phyloP scores from a whole-genome alignment of 23 red algal genomes.

The Gracilaria gracilis region DNA sequence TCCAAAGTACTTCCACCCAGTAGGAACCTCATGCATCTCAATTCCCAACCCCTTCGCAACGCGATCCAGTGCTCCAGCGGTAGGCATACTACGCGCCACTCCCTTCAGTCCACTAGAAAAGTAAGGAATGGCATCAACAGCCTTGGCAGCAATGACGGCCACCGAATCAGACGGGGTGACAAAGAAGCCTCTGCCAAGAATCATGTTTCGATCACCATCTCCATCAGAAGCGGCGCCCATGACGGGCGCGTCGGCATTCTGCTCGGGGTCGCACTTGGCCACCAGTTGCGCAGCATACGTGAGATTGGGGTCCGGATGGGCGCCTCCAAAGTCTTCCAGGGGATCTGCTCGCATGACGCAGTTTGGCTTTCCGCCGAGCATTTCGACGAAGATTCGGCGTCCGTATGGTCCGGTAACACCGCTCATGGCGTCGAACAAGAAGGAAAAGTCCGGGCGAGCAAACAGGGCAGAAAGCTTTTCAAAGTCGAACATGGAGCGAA shows the following conservation, averaged over 20 bases:
- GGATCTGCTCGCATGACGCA: conserved; percentile 77
- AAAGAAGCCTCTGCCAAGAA: conserved; percentile 93
- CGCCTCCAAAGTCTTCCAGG: conserved; percentile 95
- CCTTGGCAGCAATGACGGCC: conserved; percentile 89
- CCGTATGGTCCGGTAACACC: conserved; percentile 94
- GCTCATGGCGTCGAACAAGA: conserved; percentile 95
- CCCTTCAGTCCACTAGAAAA: conserved; percentile 80
- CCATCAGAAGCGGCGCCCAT: conserved; percentile 98
- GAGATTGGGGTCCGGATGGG: conserved; percentile 96
- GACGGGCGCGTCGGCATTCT: conserved; percentile 71
- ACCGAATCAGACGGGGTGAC: conserved; percentile 96
- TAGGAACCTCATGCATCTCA: conserved; percentile 87
- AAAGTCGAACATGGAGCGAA: conserved; percentile 97
- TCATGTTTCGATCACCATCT: conserved; percentile 99
- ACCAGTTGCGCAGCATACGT: conserved; percentile 93
- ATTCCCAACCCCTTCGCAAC: conserved; percentile 81
- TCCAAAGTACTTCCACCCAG: conserved; percentile 99
- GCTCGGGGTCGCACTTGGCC: conserved; percentile 53
- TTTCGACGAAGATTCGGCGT: conserved; percentile 83
- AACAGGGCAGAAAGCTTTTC: conserved; percentile 52
- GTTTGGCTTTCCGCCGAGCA: conserved; percentile 64
- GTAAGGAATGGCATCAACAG: conserved; percentile 81
- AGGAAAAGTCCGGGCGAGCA: conserved; percentile 76
- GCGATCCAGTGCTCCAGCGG: conserved; percentile 86
- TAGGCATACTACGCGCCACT: conserved; percentile 97